Evolutionary conservation across 2,329 filamentous ascomycete species (phyloP).

Genomic region (Penicillium sp.): DNA sequence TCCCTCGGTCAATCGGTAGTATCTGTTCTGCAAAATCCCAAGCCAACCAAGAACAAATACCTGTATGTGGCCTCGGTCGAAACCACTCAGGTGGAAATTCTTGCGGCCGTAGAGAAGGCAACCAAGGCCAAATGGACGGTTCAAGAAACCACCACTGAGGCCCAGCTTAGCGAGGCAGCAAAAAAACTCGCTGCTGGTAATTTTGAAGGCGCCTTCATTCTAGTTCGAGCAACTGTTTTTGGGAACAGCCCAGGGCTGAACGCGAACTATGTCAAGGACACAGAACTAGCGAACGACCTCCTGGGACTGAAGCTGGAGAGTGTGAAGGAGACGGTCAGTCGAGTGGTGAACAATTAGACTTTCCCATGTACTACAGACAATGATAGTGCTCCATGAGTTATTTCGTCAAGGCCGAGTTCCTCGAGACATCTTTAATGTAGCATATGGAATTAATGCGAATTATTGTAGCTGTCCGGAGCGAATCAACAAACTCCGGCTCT

Average conservation of each 20-base stretch:
- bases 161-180: slow-evolving; percentile 19
- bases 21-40: slow-evolving; percentile 51
- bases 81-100: slow-evolving; percentile 59
- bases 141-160: slow-evolving; percentile 35
- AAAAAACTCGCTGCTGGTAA: slow-evolving; percentile 25
- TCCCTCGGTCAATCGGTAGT: slow-evolving; percentile 57
- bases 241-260: slow-evolving; percentile 20
- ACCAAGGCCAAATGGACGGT: slow-evolving; percentile 56
- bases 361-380: neutral
- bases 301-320: slow-evolving; percentile 25
- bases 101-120: slow-evolving; percentile 55
- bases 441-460: no score
- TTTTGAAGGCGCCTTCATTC: slow-evolving; percentile 24
- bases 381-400: neutral
- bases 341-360: neutral
- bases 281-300: slow-evolving; percentile 22
- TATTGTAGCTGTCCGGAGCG: slow-evolving; percentile 3
- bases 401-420: no score
- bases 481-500: slow-evolving; percentile 11
- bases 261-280: slow-evolving; percentile 27
- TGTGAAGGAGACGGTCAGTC: slow-evolving; percentile 22
- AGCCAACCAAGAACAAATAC: slow-evolving; percentile 60
- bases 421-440: neutral
- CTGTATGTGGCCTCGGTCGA: slow-evolving; percentile 60
- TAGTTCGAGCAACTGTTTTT: slow-evolving; percentile 26